Evolutionary conservation across 2,329 filamentous ascomycete species (phyloP), one percentile per base, ranked within the genome.

Genomic region (Didymella pinodella): DNA sequence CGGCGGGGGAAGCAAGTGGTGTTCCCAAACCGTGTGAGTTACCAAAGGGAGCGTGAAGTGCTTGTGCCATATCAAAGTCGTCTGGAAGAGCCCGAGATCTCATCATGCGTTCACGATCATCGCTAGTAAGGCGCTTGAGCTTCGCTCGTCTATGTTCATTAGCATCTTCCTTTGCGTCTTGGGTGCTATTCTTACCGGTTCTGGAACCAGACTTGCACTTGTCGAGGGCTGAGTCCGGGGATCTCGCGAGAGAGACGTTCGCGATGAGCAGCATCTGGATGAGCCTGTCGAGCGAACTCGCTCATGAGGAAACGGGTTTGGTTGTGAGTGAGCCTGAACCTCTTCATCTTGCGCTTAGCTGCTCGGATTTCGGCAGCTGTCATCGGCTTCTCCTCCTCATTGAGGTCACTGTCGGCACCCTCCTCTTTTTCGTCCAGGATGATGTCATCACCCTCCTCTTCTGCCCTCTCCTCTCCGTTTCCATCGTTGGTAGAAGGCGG

Each of bases 201-300:
- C 78, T 98, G 93, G 79, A 98, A 98, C 94, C 93, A 98, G 48
- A 98, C 93, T 77, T 98, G 93, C 25, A 98, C 94, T 75, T 98
- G 93, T 61, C 93, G 87, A 36, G 93, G 92, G 70, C 91, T 97
- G 48, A 98, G 80, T 0, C 93, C 94, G 31, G 94, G 93, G 45
- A 98, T 97, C 75, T 97, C 92, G 63, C 90, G 84, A 4, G 93
- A 94, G 36, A 98, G 82, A 46, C 92, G 85, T 75, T 97, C 93
- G 63, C 93, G 85, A 76, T 97, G 93, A 46, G 91, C 91, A 40
- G 93, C 93, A 79, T 98, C 93, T 7, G 93, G 93, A 75, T 97
- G 93, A 25, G 93, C 92, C 75, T 98, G 93, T 69, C 95, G 93
- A 57, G 93, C 91, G 72, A 97, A 98, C 76, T 98, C 93, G 78